Evolutionary conservation across 1,284 basidiomycete species (phyloP).

Genomic region (Malassezia equina): DNA sequence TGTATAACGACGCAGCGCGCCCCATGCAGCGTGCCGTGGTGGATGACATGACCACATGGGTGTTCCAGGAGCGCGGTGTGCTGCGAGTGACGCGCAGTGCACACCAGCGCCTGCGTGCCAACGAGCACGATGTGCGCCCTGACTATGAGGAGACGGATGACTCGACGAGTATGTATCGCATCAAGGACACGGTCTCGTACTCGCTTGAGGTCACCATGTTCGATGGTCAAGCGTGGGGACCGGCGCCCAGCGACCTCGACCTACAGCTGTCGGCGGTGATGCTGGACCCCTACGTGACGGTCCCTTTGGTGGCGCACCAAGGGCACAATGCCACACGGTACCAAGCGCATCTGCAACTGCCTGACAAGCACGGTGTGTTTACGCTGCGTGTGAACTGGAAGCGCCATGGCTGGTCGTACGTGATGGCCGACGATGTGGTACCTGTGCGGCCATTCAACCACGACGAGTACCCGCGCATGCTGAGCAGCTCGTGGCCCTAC

Average conservation of each 20-base stretch:
- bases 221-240: constrained; percentile 57
- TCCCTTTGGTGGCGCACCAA: constrained; percentile 9
- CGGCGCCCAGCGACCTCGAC: constrained; percentile 62
- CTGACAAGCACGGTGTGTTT: constrained; percentile 94
- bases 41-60: constrained; percentile 70
- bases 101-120: constrained; percentile 61
- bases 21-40: constrained; percentile 64
- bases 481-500: constrained; percentile 88
- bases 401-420: constrained; percentile 68
- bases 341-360: constrained; percentile 67
- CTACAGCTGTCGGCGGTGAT: constrained; percentile 92
- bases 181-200: constrained; percentile 69
- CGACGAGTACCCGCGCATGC: constrained; percentile 86
- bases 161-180: constrained; percentile 63
- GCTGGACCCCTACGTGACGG: constrained; percentile 62
- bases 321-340: constrained; percentile 51
- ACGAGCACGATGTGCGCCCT: constrained; percentile 24
- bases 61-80: constrained; percentile 76
- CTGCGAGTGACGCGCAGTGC: constrained; percentile 65
- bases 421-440: constrained; percentile 63
- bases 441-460: constrained; percentile 85
- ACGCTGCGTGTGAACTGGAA: constrained; percentile 84
- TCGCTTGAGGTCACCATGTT: constrained; percentile 62
- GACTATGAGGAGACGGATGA: constrained; percentile 45
- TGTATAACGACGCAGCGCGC: constrained; percentile 50